Conservation (phyloP, 306 rosid genomes). For the Styphnolobium japonicum region DNA sequence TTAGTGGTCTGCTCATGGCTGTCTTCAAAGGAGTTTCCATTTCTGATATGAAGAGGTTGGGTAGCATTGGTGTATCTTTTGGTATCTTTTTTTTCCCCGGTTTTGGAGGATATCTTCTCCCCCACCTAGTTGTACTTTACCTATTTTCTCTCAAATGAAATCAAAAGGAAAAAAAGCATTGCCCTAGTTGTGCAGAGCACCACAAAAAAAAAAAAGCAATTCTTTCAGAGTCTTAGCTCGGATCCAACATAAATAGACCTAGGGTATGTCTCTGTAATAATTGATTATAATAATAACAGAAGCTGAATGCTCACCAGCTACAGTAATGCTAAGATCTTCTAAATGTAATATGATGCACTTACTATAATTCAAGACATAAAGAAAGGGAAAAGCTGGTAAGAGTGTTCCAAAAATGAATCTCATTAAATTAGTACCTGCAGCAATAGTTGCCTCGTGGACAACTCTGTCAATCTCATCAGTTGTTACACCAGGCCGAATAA, state of each 20-base stretch:
- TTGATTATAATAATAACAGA: background rate
- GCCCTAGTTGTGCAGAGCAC: background rate
- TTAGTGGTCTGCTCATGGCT: background rate
- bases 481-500: slow-evolving; percentile 81
- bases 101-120: background rate
- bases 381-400: background rate
- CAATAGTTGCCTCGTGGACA: slow-evolving; percentile 89
- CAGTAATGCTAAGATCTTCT: background rate
- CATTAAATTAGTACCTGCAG: slow-evolving; percentile 59
- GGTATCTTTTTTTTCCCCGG: background rate
- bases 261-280: background rate
- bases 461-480: slow-evolving; percentile 95
- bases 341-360: background rate
- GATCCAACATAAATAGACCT: background rate
- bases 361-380: background rate
- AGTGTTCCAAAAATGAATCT: background rate
- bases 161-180: background rate
- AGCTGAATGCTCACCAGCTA: background rate
- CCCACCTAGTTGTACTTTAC: background rate
- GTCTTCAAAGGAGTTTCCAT: background rate
- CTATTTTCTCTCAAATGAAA: background rate
- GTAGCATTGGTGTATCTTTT: background rate
- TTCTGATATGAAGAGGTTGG: background rate
- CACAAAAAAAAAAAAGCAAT: background rate
- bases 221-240: background rate